Conservation (phyloP, 2,329 filamentous ascomycete species). For the Colletotrichum spinosum region DNA sequence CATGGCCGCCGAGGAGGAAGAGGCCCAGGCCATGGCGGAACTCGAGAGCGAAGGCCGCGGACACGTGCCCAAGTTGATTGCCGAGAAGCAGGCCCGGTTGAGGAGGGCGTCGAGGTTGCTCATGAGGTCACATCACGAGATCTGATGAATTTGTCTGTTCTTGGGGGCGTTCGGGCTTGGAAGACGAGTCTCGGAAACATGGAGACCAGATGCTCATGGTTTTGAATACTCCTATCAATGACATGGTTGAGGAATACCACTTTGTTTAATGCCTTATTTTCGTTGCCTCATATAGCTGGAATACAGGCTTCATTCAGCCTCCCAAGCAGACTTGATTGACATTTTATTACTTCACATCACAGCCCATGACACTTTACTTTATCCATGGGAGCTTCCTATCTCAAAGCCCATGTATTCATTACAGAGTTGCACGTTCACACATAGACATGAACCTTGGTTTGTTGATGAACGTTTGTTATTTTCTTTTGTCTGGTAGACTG, state of each 20-base stretch:
- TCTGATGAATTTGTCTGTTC: not conserved
- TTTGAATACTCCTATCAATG: not conserved
- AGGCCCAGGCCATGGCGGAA: constrained; percentile 40
- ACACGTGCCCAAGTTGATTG: constrained; percentile 42
- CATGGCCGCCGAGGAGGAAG: constrained; percentile 39
- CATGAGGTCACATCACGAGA: constrained; percentile 10
- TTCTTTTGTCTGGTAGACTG: constrained; percentile 38
- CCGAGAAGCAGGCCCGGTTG: constrained; percentile 53
- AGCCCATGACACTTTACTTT: too few species aligned
- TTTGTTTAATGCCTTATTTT: constrained; percentile 2
- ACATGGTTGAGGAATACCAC: constrained; percentile 19
- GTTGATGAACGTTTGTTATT: constrained; percentile 39
- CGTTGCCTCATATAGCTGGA: too few species aligned
- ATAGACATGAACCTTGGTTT: not conserved
- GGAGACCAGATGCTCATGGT: constrained; percentile 13
- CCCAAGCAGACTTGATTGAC: not conserved
- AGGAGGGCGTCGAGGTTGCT: constrained; percentile 54
- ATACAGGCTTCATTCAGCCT: not conserved
- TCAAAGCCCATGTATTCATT: too few species aligned
- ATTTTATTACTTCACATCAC: too few species aligned
- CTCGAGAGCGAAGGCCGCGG: constrained; percentile 37
- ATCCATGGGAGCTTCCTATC: too few species aligned
- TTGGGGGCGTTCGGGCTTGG: too few species aligned
- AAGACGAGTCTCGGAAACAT: constrained; percentile 1
- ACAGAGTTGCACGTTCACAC: too few species aligned